Evolutionary conservation across 2,329 filamentous ascomycete species (phyloP), one percentile per base, ranked within the genome.

Genomic region (Pezicula radicicola): DNA sequence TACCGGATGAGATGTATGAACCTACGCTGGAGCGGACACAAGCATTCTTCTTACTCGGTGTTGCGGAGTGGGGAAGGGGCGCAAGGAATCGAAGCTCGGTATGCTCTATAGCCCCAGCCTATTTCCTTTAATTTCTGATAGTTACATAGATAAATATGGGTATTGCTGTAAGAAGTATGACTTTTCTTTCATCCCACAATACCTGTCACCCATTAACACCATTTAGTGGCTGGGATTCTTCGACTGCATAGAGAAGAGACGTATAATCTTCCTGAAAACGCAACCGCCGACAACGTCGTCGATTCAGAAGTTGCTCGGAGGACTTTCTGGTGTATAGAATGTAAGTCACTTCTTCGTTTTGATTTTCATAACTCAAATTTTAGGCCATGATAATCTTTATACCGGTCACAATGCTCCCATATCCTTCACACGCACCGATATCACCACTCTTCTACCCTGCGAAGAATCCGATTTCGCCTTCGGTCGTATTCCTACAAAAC

Each of bases 1-100:
- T 79, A 1, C 62, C 74, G 27, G 65, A 66, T 21, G 77, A 81
- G 58, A 65, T 83, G 18, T 82, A 82, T 58, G 73, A 75, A 49
- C 75, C 79, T 0, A 79, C 74, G 0, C 61, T 84, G 18, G 78
- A 83, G 59, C 70, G 75, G 40, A 83, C 78, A 46, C 80, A 84
- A 63, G 79, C 75, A 1, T 83, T 83, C 53, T 83, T 81, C 56
- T 66, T 84, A 3, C 67, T 84, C 12, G 80, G 78, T 59, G 76
- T 84, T 50, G 78, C 80, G 5, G 79, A 84, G 56, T 80, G 83
- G 60, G 78, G 79, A 15, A 79, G 75, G 46, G 80, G 77, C 0
- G 67, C 76, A 55, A 75, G 72, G 36, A 78, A 79, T 47, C 71
- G 70, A 49, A 83, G 80, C 64, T 79, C 78, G 57, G 79, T 81